These are phyloP conservation scores for Coleophoma crateriformis DNA, from an alignment of 2,329 filamentous ascomycete genomes.

Conservation along the genomic window DNA sequence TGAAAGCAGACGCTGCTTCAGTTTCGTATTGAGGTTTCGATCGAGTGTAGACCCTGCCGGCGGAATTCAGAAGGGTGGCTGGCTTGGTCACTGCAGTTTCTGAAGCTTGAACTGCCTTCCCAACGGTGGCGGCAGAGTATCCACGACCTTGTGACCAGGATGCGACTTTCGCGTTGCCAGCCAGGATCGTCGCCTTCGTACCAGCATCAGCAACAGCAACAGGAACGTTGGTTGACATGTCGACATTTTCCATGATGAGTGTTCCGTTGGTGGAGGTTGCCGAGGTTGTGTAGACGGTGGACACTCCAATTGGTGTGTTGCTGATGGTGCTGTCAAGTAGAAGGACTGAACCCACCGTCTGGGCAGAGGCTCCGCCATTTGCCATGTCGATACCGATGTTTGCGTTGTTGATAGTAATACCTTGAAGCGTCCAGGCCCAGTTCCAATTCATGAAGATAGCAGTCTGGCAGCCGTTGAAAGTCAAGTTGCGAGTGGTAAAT, in stretches of 20 bases:
- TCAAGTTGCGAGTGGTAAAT: conserved; percentile 78
- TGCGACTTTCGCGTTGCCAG: conserved; percentile 61
- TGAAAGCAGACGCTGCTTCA: conserved; percentile 61
- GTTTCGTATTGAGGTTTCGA: conserved; percentile 85
- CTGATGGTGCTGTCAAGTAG: conserved; percentile 75
- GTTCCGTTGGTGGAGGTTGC: conserved; percentile 70
- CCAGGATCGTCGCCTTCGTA: conserved; percentile 55
- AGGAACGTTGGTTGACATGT: conserved; percentile 63
- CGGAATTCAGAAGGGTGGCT: conserved; percentile 51
- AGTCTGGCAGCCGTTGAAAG: conserved; percentile 76
- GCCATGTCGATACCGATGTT: conserved; percentile 76
- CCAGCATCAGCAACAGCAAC: conserved; percentile 51
- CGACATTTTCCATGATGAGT: conserved; percentile 83
- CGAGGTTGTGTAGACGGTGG: conserved; percentile 62
- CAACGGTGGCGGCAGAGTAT: conserved; percentile 46
- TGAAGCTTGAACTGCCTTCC: conserved; percentile 53
- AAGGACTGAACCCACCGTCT: conserved; percentile 81
- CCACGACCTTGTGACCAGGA: conserved; percentile 77
- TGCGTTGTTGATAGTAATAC: conserved; percentile 67
- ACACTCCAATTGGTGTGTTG: conserved; percentile 71
- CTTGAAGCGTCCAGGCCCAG: conserved; percentile 81
- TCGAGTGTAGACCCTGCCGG: conserved; percentile 71
- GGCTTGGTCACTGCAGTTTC: conserved; percentile 58
- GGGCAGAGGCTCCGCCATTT: conserved; percentile 49
- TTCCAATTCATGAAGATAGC: conserved; percentile 90